phyloP scores from a whole-genome alignment of 805 yeast genomes.

The Spencermartinsiella europaea region DNA sequence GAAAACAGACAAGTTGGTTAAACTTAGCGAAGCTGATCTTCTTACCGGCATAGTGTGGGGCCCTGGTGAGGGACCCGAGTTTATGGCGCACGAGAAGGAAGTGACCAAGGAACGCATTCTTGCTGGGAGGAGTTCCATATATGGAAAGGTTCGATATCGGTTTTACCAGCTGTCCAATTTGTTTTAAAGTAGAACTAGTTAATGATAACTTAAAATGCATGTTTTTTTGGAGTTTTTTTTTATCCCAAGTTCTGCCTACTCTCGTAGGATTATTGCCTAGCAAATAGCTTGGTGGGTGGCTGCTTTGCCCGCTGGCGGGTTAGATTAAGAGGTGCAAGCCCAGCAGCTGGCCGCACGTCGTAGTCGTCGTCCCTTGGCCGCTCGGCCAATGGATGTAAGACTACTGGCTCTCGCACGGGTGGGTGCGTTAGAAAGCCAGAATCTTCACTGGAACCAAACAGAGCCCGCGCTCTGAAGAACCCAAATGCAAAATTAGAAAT shows the following conservation, averaged over 20 bases:
- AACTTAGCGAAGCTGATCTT: slow-evolving; percentile 18
- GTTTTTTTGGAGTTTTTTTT: no score
- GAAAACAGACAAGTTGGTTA: slow-evolving; percentile 24
- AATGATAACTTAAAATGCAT: no score
- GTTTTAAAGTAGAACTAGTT: slow-evolving; percentile 5
- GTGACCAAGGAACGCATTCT: slow-evolving; percentile 3
- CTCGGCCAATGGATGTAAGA: no score
- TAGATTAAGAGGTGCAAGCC: no score
- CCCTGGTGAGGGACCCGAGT: slow-evolving; percentile 25
- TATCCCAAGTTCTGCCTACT: no score
- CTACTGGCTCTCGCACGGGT: neutral
- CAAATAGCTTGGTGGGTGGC: no score
- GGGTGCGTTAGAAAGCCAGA: neutral
- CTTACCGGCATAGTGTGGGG: slow-evolving; percentile 25
- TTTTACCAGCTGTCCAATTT: slow-evolving; percentile 6
- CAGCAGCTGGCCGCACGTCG: no score
- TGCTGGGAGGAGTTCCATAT: slow-evolving; percentile 2
- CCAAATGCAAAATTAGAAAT: slow-evolving; percentile 24
- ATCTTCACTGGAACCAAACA: neutral
- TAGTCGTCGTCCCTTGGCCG: no score
- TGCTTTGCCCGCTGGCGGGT: no score
- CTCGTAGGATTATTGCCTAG: no score
- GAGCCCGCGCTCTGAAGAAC: neutral
- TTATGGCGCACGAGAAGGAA: slow-evolving; percentile 19
- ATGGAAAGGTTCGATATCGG: slow-evolving; percentile 9